Evolutionary conservation across 306 rosid species (phyloP), one percentile per base, ranked within the genome.

Genomic region (Acacia acuminata): DNA sequence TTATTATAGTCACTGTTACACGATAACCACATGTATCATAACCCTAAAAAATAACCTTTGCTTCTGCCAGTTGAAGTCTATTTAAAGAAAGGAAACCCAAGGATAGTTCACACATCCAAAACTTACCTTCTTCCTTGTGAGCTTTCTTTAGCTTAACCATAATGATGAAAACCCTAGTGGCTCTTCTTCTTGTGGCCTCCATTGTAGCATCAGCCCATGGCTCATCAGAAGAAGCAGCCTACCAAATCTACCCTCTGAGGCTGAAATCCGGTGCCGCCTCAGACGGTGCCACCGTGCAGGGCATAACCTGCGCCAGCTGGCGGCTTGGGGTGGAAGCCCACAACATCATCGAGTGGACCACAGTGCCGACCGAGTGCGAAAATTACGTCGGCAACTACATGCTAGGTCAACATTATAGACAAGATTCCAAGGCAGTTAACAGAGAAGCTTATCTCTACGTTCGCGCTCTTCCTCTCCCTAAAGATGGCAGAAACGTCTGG

Each of bases 291-390:
- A 30, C 17, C 20, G 15, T 86, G 43, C 43, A 50, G 0, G 84
- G 81, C 0, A 7, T 86, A 1, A 80, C 83, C 3, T 92, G 97
- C 61, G 66, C 55, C 7, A 92, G 93, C 78, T 92, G 94, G 94
- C 82, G 92, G 22, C 79, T 92, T n/a, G 94, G 75, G 3, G 91
- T 85, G 30, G 97, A 92, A 80, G 79, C 89, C 7, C 85, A 82
- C 85, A 92, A 89, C 76, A 13, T 90, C 27, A 77, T 80, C 0
- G 61, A 75, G 0, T 92, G 83, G 85, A 38, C 48, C 60, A 85
- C 86, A 0, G 53, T 88, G 30, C 97, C 97, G 0, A 0, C 20
- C 16, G 85, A 77, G 9, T 92, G 97, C 15, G 82, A 25, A 58
- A 71, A 68, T 2, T 89, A 89, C 50, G 80, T 92, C 0, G 91